A percentile compares a stretch with the other conserved stretches of the same genome.
Evolutionary conservation across 768 basidiomycete genomes (phyloP).

Genomic region (Clitopilus hobsonii): DNA sequence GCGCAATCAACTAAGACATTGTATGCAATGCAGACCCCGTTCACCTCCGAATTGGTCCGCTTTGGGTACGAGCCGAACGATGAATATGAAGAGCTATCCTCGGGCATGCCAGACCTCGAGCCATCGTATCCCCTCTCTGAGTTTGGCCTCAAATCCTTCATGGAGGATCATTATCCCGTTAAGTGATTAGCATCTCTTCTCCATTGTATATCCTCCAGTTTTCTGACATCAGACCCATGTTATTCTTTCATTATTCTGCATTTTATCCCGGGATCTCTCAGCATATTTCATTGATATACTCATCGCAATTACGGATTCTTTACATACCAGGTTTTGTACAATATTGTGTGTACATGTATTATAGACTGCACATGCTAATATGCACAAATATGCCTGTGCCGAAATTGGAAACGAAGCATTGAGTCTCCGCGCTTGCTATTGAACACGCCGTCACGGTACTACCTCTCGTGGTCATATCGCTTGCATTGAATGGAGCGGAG

Average conservation of each 20-base stretch:
- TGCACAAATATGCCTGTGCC: too few relatives aligned
- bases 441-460: too few relatives aligned
- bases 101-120: not conserved
- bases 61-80: not conserved
- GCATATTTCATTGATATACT: not conserved
- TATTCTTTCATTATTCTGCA: too few relatives aligned
- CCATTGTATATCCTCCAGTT: not conserved
- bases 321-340: too few relatives aligned
- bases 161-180: not conserved
- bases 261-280: too few relatives aligned
- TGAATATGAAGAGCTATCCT: not conserved
- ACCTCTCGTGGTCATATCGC: too few relatives aligned
- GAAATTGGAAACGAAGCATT: too few relatives aligned
- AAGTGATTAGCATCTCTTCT: not conserved
- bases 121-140: not conserved
- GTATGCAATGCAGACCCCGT: not conserved
- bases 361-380: too few relatives aligned
- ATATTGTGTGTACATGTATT: too few relatives aligned
- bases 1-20: not conserved
- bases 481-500: not conserved
- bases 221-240: too few relatives aligned
- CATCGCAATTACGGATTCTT: not conserved
- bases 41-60: not conserved
- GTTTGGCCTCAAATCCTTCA: not conserved
- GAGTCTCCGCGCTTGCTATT: too few relatives aligned